Conservation (phyloP, 371 early-diverging fungal species). For the Apophysomyces variabilis region DNA sequence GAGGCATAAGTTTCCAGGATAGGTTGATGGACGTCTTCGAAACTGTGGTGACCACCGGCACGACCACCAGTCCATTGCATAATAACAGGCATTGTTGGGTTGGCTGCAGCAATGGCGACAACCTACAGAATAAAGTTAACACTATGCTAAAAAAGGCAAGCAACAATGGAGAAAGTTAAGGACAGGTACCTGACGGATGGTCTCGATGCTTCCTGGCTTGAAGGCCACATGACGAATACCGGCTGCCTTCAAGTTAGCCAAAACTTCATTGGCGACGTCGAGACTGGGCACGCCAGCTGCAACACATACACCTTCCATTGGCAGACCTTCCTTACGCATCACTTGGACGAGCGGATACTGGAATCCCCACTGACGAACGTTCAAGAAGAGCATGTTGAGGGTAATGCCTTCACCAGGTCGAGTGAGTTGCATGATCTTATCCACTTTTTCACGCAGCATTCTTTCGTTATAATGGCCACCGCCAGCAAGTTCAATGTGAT, state of each 20-base stretch:
- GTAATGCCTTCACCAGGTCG: constrained; percentile 90
- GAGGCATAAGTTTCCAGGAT: constrained; percentile 93
- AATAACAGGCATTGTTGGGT: constrained; percentile 90
- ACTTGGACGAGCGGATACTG: constrained; percentile 89
- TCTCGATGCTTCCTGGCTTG: constrained; percentile 90
- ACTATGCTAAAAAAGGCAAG: not conserved
- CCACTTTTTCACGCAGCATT: constrained; percentile 80
- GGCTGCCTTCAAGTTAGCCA: constrained; percentile 72
- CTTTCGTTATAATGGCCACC: constrained; percentile 94
- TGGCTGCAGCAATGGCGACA: constrained; percentile 86
- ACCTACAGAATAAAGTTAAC: constrained; percentile 41
- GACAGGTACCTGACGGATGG: constrained; percentile 72
- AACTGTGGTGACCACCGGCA: constrained; percentile 97
- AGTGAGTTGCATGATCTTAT: constrained; percentile 76
- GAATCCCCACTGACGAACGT: constrained; percentile 95
- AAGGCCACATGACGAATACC: constrained; percentile 92
- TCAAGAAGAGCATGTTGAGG: constrained; percentile 91
- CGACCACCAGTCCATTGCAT: constrained; percentile 98
- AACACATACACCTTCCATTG: constrained; percentile 89
- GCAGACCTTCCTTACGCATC: constrained; percentile 91
- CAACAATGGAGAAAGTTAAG: not conserved
- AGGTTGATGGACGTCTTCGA: constrained; percentile 94
- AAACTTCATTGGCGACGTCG: constrained; percentile 90
- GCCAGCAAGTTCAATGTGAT: constrained; percentile 93
- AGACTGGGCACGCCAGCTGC: constrained; percentile 95